Conservation (phyloP, 2,329 filamentous ascomycete genomes). For the Nigrograna mackinnonii region DNA sequence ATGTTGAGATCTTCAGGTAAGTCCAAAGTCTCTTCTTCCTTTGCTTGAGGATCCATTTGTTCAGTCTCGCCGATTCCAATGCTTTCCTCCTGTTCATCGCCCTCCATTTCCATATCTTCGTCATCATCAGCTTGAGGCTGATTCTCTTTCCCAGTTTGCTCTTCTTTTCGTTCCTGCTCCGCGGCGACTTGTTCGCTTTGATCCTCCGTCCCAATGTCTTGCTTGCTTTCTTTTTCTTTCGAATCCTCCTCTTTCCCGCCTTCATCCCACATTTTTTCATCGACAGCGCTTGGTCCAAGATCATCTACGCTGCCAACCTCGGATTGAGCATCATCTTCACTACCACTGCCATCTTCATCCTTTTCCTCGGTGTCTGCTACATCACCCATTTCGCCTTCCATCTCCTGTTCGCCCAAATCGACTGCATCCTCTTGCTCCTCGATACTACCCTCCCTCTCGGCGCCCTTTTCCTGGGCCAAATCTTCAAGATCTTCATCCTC, state of each 20-base stretch:
- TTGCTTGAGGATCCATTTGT: constrained; percentile 72
- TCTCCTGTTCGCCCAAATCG: constrained; percentile 90
- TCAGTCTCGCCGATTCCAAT: constrained; percentile 69
- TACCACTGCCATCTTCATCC: constrained; percentile 61
- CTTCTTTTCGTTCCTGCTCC: constrained; percentile 45
- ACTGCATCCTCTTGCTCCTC: constrained; percentile 83
- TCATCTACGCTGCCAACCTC: constrained; percentile 91
- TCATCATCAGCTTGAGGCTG: constrained; percentile 58
- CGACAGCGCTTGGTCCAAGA: constrained; percentile 83
- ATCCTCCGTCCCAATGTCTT: constrained; percentile 52
- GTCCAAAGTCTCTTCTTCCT: constrained; percentile 81
- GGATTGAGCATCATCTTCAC: constrained; percentile 74
- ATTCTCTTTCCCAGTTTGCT: constrained; percentile 58
- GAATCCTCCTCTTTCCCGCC: constrained; percentile 76
- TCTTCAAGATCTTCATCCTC: constrained; percentile 93
- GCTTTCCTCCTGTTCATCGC: constrained; percentile 64
- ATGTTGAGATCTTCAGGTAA: constrained; percentile 88
- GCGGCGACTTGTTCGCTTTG: constrained; percentile 50
- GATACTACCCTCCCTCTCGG: constrained; percentile 64
- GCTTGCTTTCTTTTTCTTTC: constrained; percentile 78
- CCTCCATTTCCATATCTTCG: constrained; percentile 57
- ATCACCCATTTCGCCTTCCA: constrained; percentile 82
- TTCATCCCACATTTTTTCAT: constrained; percentile 99
- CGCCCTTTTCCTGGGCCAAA: constrained; percentile 80
- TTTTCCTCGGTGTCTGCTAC: constrained; percentile 56